Evolutionary conservation across 2,329 filamentous ascomycete genomes (phyloP).

Genomic region (Fusarium sp.): DNA sequence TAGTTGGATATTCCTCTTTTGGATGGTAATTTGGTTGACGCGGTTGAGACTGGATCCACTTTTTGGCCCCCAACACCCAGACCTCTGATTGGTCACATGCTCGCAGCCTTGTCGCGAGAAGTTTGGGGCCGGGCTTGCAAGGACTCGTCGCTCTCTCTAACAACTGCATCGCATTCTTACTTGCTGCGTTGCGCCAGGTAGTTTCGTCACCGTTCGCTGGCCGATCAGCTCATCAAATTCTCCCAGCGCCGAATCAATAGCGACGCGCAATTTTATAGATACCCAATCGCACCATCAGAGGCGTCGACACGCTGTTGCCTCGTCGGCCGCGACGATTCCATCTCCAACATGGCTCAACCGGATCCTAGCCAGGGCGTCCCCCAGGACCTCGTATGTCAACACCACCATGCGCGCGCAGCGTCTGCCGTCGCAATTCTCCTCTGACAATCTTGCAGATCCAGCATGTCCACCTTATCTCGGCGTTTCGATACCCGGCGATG

Average conservation of each 20-base stretch:
- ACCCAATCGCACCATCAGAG: conserved; percentile 33
- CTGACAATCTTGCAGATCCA: conserved; percentile 68
- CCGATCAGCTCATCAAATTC: conserved; percentile 3
- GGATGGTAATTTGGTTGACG: background rate
- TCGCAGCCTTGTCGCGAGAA: conserved; percentile 52
- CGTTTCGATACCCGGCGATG: conserved; percentile 80
- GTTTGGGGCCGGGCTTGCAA: conserved; percentile 48
- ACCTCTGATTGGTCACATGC: conserved; percentile 41
- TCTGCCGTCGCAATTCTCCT: conserved; percentile 1
- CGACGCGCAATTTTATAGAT: background rate
- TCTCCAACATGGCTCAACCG: conserved; percentile 51
- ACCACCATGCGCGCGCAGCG: conserved; percentile 1
- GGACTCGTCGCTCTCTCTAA: conserved; percentile 31
- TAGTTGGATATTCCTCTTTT: background rate
- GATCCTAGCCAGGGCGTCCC: conserved; percentile 57
- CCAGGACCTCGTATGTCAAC: conserved; percentile 52
- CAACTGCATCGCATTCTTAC: conserved; percentile 36
- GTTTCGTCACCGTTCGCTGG: conserved; percentile 23
- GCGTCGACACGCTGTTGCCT: conserved; percentile 15
- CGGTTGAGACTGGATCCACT: conserved; percentile 30
- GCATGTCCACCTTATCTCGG: conserved; percentile 91
- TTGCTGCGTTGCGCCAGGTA: conserved; percentile 34
- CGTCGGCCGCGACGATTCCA: conserved; percentile 35
- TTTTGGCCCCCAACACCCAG: background rate
- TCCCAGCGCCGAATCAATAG: background rate